Evolutionary conservation across 2,329 filamentous ascomycete genomes (phyloP).

Genomic region (Neopestalotiopsis rosae): DNA sequence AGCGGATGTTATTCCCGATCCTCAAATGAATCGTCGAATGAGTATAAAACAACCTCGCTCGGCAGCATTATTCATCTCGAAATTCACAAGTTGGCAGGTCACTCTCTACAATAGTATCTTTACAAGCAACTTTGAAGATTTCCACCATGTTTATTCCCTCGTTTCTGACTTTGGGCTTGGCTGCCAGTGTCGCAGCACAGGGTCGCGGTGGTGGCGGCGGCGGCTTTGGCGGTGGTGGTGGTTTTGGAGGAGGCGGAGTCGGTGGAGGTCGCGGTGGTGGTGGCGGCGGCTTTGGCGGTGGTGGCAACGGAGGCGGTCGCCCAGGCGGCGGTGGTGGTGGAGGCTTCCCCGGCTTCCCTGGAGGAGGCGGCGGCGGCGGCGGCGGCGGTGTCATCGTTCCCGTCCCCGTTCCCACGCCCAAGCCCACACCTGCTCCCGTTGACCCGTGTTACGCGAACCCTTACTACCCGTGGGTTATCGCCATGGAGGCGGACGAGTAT

Average conservation of each 20-base stretch:
- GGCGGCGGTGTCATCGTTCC: background rate
- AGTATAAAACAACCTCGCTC: background rate
- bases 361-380: background rate
- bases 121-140: background rate
- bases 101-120: background rate
- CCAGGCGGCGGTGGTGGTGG: background rate
- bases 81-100: background rate
- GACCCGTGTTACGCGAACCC: background rate
- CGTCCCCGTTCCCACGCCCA: background rate
- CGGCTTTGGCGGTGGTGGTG: background rate
- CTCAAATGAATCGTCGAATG: background rate
- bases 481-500: background rate
- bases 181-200: background rate
- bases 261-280: background rate
- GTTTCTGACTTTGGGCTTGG: background rate
- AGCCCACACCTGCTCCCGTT: background rate
- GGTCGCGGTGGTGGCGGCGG: background rate
- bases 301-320: background rate
- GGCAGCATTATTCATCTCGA: background rate
- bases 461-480: background rate
- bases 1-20: no score
- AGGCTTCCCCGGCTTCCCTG: background rate
- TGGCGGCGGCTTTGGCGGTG: background rate
- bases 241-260: background rate
- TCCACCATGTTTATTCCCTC: background rate